Conservation (phyloP, 257 asterid species). For the Coffea eugenioides region DNA sequence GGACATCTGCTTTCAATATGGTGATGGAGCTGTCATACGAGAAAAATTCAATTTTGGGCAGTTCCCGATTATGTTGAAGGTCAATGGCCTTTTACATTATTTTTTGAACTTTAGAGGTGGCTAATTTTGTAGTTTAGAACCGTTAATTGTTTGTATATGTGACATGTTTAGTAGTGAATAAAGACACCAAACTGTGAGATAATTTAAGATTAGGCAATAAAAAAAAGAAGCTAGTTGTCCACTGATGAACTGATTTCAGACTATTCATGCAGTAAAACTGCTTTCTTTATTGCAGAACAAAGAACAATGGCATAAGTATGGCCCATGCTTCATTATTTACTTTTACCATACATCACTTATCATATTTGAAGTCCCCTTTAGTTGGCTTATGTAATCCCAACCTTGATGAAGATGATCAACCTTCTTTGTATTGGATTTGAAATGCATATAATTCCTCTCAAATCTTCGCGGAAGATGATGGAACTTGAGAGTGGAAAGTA, state of each 20-base stretch:
- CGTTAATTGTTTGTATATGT: too few species aligned
- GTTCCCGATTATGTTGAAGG: constrained; percentile 95
- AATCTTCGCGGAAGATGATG: background rate
- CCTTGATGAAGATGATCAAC: background rate
- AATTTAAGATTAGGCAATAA: background rate
- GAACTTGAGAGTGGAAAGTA: constrained; percentile 1
- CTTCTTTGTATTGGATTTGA: background rate
- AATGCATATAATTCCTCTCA: background rate
- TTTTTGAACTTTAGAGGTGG: background rate
- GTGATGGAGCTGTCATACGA: constrained; percentile 54
- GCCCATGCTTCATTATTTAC: background rate
- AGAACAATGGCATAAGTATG: too few species aligned
- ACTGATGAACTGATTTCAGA: background rate
- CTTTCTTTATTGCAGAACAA: background rate
- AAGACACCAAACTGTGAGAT: background rate
- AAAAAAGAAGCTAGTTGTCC: background rate
- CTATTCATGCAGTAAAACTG: background rate
- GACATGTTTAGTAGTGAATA: background rate
- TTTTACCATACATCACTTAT: background rate
- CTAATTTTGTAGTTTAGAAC: background rate
- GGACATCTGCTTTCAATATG: constrained; percentile 60
- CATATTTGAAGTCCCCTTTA: background rate
- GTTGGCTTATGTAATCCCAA: background rate
- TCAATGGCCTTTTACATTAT: constrained; percentile 12
- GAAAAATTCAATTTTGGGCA: constrained; percentile 63